Evolutionary conservation across 148 eudicot genomes (phyloP).

Genomic region (Hydrangea macrophylla): DNA sequence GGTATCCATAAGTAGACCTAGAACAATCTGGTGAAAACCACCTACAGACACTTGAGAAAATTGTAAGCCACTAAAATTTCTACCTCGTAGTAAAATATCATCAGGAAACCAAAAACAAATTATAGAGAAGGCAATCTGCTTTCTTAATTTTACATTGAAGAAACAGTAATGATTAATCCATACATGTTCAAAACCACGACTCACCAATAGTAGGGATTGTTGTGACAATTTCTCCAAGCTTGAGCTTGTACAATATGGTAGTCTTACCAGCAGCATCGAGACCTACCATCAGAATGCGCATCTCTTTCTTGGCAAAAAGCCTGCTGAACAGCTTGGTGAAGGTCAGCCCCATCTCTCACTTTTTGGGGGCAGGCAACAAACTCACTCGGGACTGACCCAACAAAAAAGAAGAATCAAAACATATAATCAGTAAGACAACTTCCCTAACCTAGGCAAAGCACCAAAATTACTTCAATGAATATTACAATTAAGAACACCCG

Average conservation of each 20-base stretch:
- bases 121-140: background rate
- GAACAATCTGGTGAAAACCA: background rate
- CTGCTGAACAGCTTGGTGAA: constrained; percentile 27
- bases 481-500: too few relatives aligned
- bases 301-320: constrained; percentile 34
- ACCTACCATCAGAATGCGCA: constrained; percentile 32
- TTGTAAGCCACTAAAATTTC: background rate
- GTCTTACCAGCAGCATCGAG: constrained; percentile 34
- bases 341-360: constrained; percentile 19
- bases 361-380: too few relatives aligned
- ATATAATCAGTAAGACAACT: background rate
- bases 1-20: background rate
- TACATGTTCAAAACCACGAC: background rate
- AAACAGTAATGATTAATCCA: background rate
- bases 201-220: constrained; percentile 32
- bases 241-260: constrained; percentile 24
- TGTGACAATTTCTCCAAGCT: constrained; percentile 30
- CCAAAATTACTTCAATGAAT: background rate
- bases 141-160: background rate
- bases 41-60: background rate
- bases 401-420: background rate
- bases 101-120: background rate
- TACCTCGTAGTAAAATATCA: background rate
- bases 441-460: background rate
- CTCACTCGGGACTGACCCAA: background rate